Evolutionary conservation across 441 rosid genomes (phyloP).

Genomic region (Euphorbia celastroides): DNA sequence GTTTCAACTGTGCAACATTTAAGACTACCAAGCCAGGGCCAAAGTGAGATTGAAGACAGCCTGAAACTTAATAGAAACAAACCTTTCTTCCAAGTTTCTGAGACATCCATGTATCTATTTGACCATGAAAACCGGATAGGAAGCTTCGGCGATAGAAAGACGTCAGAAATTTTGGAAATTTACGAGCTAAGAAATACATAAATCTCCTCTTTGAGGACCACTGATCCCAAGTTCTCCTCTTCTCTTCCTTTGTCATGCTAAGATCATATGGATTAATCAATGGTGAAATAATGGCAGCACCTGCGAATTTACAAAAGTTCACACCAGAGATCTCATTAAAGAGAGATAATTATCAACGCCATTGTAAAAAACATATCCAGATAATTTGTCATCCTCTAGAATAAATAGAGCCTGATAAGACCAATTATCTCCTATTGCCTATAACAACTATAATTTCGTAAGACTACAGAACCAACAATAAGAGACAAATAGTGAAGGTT

Average conservation of each 20-base stretch:
- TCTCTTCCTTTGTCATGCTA: slow-evolving; percentile 54
- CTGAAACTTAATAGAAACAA: slow-evolving; percentile 11
- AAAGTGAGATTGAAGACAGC: not conserved
- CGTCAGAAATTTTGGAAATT: slow-evolving; percentile 49
- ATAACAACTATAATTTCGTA: not conserved
- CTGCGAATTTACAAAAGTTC: slow-evolving; percentile 30
- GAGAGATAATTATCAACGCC: not conserved
- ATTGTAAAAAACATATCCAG: not conserved
- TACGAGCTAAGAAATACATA: slow-evolving; percentile 56
- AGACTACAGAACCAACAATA: not conserved
- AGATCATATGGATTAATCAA: slow-evolving; percentile 62
- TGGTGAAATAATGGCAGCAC: slow-evolving; percentile 68
- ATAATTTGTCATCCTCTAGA: not conserved
- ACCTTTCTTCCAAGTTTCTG: slow-evolving; percentile 59
- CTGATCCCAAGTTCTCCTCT: slow-evolving; percentile 43
- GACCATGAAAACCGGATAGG: slow-evolving; percentile 66
- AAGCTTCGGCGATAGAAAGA: slow-evolving; percentile 47
- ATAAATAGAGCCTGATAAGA: not conserved
- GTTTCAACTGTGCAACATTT: no score
- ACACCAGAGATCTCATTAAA: not conserved
- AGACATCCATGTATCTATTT: slow-evolving; percentile 59
- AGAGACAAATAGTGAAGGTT: not conserved
- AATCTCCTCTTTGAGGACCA: slow-evolving; percentile 54
- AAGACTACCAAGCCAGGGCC: not conserved
- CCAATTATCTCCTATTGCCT: not conserved